A percentile compares a stretch with the other conserved stretches of the same genome.
phyloP scores from a whole-genome alignment of 2,329 filamentous ascomycete species.

The Chaetomium sp. region DNA sequence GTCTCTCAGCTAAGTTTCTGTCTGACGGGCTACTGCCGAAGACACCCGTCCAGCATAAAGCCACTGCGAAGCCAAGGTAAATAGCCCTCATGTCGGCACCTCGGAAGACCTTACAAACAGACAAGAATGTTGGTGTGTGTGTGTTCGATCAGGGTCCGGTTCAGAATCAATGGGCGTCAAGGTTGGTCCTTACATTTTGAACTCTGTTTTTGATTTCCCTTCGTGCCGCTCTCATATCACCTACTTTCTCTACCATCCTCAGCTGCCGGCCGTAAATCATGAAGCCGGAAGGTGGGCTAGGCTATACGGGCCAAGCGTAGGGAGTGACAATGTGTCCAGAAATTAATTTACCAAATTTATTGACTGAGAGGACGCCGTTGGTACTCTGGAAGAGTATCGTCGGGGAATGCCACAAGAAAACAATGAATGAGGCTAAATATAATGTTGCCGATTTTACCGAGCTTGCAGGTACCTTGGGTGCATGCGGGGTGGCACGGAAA shows the following conservation, averaged over 20 bases:
- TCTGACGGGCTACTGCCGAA: constrained; percentile 2
- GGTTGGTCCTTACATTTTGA: not conserved
- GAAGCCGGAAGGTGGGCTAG: constrained; percentile 10
- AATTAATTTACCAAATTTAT: constrained; percentile 14
- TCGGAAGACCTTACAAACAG: no score
- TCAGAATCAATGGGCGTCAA: no score
- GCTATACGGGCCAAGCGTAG: not conserved
- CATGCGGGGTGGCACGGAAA: constrained; percentile 19
- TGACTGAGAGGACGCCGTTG: constrained; percentile 17
- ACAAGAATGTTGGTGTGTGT: not conserved
- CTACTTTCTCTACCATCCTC: not conserved
- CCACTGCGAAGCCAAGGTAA: constrained; percentile 16
- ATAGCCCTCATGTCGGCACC: constrained; percentile 15
- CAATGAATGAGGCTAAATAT: constrained; percentile 23
- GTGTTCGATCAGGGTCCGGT: constrained; percentile 5
- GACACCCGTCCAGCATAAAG: constrained; percentile 17
- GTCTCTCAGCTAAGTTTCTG: constrained; percentile 1
- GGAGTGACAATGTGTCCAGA: not conserved
- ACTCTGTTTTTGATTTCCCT: not conserved
- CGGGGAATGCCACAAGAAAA: constrained; percentile 8
- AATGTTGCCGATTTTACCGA: constrained; percentile 24
- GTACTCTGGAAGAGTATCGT: constrained; percentile 14
- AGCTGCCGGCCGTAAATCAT: constrained; percentile 18
- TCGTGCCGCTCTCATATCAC: not conserved
- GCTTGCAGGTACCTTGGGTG: not conserved